phyloP scores from a whole-genome alignment of 352 stramenopile genomes.

The Pythium plurisporium region DNA sequence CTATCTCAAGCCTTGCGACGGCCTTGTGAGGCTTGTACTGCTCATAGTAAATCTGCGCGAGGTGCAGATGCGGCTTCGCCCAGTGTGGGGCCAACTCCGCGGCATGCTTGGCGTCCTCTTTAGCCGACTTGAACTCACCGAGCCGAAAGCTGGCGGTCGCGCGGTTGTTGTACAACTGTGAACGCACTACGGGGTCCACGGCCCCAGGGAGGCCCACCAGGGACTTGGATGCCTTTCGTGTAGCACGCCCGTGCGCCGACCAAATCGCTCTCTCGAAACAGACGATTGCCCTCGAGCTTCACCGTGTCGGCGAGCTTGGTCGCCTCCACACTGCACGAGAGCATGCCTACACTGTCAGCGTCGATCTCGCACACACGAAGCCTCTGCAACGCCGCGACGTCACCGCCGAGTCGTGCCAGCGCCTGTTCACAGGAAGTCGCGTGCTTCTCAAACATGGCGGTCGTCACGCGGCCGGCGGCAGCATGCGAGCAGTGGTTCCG shows the following conservation, averaged over 20 bases:
- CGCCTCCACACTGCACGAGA: neutral
- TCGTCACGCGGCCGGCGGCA: neutral
- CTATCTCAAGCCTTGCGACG: neutral
- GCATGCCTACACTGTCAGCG: neutral
- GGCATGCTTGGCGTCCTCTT: slow-evolving; percentile 7
- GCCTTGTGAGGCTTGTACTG: slow-evolving; percentile 2
- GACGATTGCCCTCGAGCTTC: slow-evolving; percentile 3
- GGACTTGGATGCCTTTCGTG: neutral
- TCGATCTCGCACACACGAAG: neutral
- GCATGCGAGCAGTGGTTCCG: slow-evolving; percentile 6
- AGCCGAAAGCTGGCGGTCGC: slow-evolving; percentile 1
- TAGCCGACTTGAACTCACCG: neutral
- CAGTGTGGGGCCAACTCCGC: neutral
- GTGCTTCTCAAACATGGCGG: neutral
- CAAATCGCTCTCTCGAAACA: slow-evolving; percentile 4
- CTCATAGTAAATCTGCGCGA: slow-evolving; percentile 1
- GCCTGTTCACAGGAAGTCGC: neutral
- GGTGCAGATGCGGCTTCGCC: slow-evolving; percentile 4
- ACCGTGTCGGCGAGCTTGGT: neutral
- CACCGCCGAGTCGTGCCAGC: neutral
- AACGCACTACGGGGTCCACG: neutral
- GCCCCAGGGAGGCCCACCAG: too few species aligned
- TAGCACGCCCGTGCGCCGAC: neutral
- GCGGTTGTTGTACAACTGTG: slow-evolving; percentile 2
- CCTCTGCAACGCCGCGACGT: neutral